Conservation (phyloP, 176 grass and related monocot genomes). For the Areca catechu region DNA sequence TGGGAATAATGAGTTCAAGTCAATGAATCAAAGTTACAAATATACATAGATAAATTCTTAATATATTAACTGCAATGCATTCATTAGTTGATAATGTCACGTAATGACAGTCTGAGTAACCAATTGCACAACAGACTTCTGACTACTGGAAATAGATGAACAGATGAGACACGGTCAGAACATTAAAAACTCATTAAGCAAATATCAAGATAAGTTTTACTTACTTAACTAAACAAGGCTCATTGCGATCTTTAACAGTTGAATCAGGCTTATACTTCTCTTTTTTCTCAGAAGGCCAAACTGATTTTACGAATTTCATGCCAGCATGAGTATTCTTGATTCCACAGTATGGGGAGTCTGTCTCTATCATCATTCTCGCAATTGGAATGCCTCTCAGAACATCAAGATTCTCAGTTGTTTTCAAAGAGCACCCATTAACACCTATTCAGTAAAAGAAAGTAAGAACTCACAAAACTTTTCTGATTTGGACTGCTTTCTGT, state of each 20-base stretch:
- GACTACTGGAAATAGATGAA: too few species aligned
- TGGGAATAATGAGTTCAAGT: too few species aligned
- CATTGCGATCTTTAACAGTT: slow-evolving; percentile 75
- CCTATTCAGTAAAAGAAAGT: slow-evolving; percentile 19
- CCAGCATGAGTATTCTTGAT: slow-evolving; percentile 93
- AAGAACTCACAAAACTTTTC: too few species aligned
- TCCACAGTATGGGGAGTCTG: slow-evolving; percentile 93
- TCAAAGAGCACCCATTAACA: slow-evolving; percentile 85
- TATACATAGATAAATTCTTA: too few species aligned
- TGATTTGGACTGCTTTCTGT: too few species aligned
- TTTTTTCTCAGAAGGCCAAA: slow-evolving; percentile 94
- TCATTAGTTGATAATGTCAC: too few species aligned
- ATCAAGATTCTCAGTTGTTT: slow-evolving; percentile 75
- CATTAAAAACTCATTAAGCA: too few species aligned
- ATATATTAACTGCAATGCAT: too few species aligned
- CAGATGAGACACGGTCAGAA: too few species aligned
- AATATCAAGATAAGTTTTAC: neutral
- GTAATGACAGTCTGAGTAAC: too few species aligned
- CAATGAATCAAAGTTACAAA: too few species aligned
- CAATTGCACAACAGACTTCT: too few species aligned
- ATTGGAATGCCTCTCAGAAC: slow-evolving; percentile 66
- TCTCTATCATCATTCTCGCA: slow-evolving; percentile 91
- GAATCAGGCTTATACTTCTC: slow-evolving; percentile 69
- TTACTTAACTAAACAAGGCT: slow-evolving; percentile 93
- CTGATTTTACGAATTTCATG: slow-evolving; percentile 67